Evolutionary conservation across 1,284 basidiomycete genomes (phyloP), one percentile per base, ranked within the genome.

Genomic region (Cryptococcus deneoformans): DNA sequence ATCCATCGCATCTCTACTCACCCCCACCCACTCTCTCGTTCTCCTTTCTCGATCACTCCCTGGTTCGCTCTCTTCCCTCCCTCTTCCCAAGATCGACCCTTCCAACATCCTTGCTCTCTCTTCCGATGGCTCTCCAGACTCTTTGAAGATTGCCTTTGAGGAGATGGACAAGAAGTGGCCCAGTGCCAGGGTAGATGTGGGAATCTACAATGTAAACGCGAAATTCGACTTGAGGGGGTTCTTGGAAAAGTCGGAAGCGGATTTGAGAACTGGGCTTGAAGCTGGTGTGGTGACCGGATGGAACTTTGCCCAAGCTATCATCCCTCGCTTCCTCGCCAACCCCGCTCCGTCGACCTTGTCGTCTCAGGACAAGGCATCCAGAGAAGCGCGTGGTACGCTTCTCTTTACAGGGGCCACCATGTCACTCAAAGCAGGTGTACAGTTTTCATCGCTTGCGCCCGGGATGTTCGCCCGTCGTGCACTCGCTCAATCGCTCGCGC

Each of bases 401-500:
- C 55, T 78, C 16, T 75, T 77, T 63, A 76, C 73, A 2, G 75
- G 75, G 2, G 73, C 75, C 3, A 78, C 77, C 4, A 71, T 70
- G 68, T 61, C 69, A 1, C 50, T 68, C 6, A 64, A 70, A 47
- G 68, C 62, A 29, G 63, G 67, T 8, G 65, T 64, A 7, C 60
- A 61, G 10, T 77, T 77, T 54, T 59, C 63, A 2, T 52, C 68
- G n/a, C 66, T 73, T 56, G 65, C 72, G 2, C 66, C 71, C 0
- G 63, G 57, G 2, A 68, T 69, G 60, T 77, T 76, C 50, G 75
- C 69, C 3, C 59, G 72, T 9, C 58, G 72, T 40, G 64, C 68
- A 0, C 60, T 77, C 2, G 52, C 68, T 12, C 70, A 79, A 69
- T 69, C 66, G 1, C 67, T 77, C 3, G 74, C 77, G 3, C 62